Conservation (phyloP, 2,329 filamentous ascomycete genomes). For the Penicillium sp. region DNA sequence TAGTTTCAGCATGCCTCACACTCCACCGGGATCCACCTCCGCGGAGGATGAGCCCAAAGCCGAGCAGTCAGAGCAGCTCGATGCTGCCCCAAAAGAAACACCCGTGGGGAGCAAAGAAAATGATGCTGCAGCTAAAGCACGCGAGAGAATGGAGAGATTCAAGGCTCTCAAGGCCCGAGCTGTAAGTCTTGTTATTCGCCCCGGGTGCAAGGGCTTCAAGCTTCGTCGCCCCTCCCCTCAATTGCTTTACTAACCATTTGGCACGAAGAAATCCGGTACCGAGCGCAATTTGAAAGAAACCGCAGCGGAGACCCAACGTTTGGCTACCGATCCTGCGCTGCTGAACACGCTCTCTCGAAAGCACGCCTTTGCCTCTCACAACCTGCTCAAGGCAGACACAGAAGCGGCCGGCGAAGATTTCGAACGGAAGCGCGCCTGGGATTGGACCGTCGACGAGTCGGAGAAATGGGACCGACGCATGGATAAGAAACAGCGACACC, state of each 20-base stretch:
- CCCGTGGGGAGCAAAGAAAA: conserved; percentile 21
- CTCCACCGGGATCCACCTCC: conserved; percentile 17
- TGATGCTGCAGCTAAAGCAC: conserved; percentile 34
- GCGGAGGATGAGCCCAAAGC: conserved; percentile 13
- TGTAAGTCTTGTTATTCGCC: conserved; percentile 34
- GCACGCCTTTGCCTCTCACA: conserved; percentile 85
- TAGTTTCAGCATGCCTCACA: conserved; percentile 17
- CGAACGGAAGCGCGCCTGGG: conserved; percentile 96
- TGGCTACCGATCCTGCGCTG: conserved; percentile 74
- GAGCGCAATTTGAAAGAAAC: conserved; percentile 76
- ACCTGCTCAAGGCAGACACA: conserved; percentile 88
- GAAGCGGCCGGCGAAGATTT: conserved; percentile 87
- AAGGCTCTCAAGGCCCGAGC: conserved; percentile 82
- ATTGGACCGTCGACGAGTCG: conserved; percentile 94
- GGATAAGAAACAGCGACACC: conserved; percentile 78
- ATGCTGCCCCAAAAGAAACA: conserved; percentile 11
- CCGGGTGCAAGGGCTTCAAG: background rate
- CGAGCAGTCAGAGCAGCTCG: conserved; percentile 14
- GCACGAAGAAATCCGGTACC: conserved; percentile 41
- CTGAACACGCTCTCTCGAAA: conserved; percentile 79
- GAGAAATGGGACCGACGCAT: conserved; percentile 91
- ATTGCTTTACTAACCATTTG: conserved; percentile 26
- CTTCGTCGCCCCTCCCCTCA: background rate
- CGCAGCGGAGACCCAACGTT: conserved; percentile 76
- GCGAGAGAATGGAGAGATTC: conserved; percentile 78